phyloP scores from a whole-genome alignment of 306 rosid genomes.

The Quercus variabilis region DNA sequence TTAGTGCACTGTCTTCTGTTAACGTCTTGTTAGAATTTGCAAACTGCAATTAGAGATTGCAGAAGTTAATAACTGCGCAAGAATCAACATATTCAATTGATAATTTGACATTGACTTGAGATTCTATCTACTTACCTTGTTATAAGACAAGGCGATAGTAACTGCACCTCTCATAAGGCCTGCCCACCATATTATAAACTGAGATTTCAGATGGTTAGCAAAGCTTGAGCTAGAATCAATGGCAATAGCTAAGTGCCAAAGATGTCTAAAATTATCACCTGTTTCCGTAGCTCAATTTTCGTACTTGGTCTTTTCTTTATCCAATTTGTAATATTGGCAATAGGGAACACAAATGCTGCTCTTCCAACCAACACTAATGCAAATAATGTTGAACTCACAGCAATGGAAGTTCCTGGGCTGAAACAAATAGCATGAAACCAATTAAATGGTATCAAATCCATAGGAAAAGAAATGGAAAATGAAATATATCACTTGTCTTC shows the following conservation, averaged over 20 bases:
- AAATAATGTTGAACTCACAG: constrained; percentile 66
- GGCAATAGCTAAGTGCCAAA: not conserved
- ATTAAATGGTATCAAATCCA: not conserved
- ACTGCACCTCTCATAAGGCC: constrained; percentile 96
- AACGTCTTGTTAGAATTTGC: too few species aligned
- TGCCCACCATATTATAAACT: constrained; percentile 95
- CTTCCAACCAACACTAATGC: constrained; percentile 73
- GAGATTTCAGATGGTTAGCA: constrained; percentile 32
- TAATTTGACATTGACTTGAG: not conserved
- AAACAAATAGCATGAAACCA: constrained; percentile 21
- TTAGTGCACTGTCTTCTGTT: too few species aligned
- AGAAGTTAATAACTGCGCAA: too few species aligned
- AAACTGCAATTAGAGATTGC: too few species aligned
- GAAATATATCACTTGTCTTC: too few species aligned
- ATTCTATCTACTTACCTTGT: constrained; percentile 43
- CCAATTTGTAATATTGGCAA: constrained; percentile 54
- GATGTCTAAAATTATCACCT: constrained; percentile 42
- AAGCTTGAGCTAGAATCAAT: constrained; percentile 16
- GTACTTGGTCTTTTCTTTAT: constrained; percentile 34
- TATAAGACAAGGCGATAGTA: constrained; percentile 76
- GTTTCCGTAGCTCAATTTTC: constrained; percentile 52
- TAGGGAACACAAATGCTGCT: constrained; percentile 84
- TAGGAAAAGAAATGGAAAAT: not conserved
- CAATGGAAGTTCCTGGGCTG: constrained; percentile 67
- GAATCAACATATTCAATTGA: not conserved